Base-by-base conservation (phyloP, 2,329 filamentous ascomycete species). In the Cercospora citrullina region DNA sequence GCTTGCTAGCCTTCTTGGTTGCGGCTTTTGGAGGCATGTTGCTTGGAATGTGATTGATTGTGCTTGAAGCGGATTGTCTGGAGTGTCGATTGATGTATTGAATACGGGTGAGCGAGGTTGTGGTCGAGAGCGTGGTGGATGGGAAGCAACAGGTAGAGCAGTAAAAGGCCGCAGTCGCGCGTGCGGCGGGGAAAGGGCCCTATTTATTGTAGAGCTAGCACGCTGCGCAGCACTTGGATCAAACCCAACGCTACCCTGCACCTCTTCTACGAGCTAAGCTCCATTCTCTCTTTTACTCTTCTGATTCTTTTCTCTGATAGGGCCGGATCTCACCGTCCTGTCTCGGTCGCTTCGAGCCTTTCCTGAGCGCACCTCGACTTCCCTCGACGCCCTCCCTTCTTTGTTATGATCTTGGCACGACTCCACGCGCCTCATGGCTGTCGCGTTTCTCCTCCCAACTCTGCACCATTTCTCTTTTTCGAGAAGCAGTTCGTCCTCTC, bases 1-100 rank as follows among this genome's bases (percentile, higher is more conserved):
- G 63, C 57, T 60, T 64, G 61, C 45, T 64, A n/a, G 61, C 61
- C 61, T 64, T 64, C 48, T 64, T 63, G 67, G 68, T 65, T 45
- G 68, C 48, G 18, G 70, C 59, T 64, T 69, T 73, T 60, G 71
- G 72, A 69, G 72, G 70, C 72, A 73, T 73, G 64, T 58, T 59
- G 67, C 12, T 16, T 21, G 61, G 28, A 21, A 66, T 68, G 62
- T 69, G 70, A 68, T 69, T 60, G 70, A 68, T 68, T 60, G 69
- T 26, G 28, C 30, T 42, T 51, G 60, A 65, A 68, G 69, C 33
- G 12, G 65, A 55, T n/a, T 63, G 64, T n/a, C 53, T 26, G 69
- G 65, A 63, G 68, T 60, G 53, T 71, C 66, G 71, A 69, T 63
- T 63, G 71, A 69, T 65, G 65, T 45, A 60, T 42, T 5, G 45